These are phyloP conservation scores for Nitzschia sp. DNA, from an alignment of 108 stramenopile genomes.

Conservation along the genomic window DNA sequence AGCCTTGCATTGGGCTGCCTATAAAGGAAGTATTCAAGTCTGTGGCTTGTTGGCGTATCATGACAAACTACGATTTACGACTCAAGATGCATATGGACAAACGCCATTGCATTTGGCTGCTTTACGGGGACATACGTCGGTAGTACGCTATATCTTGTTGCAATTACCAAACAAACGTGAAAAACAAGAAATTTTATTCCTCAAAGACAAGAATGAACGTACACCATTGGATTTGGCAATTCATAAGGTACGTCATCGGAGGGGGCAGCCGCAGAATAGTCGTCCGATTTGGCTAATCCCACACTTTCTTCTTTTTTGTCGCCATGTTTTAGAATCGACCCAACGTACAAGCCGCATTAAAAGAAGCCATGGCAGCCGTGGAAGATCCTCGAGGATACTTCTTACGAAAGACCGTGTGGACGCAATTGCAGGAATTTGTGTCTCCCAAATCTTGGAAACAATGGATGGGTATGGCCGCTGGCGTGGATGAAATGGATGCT, in stretches of 20 bases:
- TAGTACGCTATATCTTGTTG: conserved; percentile 74
- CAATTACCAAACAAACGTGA: conserved; percentile 10
- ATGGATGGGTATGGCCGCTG: conserved; percentile 72
- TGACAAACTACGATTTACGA: conserved; percentile 26
- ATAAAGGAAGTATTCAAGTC: conserved; percentile 90
- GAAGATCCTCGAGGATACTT: conserved; percentile 40
- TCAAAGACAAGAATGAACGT: conserved; percentile 75
- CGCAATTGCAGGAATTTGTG: conserved; percentile 24
- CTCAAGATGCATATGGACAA: conserved; percentile 90
- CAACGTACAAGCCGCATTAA: conserved; percentile 60
- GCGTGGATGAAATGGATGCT: conserved; percentile 58
- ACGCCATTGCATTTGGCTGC: conserved; percentile 93
- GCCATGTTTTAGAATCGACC: conserved; percentile 39
- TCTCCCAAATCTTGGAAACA: conserved; percentile 65
- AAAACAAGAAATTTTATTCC: conserved; percentile 23
- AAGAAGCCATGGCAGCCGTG: conserved; percentile 51
- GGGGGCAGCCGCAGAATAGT: too few species aligned
- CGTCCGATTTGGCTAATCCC: too few species aligned
- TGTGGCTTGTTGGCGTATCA: conserved; percentile 85
- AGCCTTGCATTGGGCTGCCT: conserved; percentile 96
- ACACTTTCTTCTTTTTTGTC: neutral
- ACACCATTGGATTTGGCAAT: conserved; percentile 79
- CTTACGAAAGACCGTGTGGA: conserved; percentile 28
- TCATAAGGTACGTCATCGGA: conserved; percentile 61
- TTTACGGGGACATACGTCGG: conserved; percentile 85